Conservation (phyloP, 441 rosid species). For the Syzygium syzygioides region DNA sequence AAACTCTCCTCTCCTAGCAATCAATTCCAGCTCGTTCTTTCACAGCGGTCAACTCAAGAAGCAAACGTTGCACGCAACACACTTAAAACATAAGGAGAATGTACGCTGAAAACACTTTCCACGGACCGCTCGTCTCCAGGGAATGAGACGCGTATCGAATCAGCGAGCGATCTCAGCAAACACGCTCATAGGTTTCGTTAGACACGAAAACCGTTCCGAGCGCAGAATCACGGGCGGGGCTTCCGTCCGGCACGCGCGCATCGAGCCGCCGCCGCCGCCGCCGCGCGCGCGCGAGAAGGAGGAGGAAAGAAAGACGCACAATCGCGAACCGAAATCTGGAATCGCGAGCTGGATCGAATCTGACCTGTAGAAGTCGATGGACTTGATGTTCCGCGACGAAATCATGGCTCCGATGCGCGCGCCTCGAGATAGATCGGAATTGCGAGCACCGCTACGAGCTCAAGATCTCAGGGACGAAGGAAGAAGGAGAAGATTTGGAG, state of each 20-base stretch:
- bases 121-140: neutral
- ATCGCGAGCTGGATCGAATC: slow-evolving; percentile 5
- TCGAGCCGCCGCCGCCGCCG: neutral
- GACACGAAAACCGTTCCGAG: neutral
- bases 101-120: neutral
- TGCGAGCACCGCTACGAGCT: neutral
- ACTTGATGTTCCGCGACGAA: slow-evolving; percentile 71
- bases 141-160: neutral
- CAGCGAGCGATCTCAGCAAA: neutral
- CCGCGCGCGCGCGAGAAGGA: neutral
- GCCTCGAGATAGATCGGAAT: neutral
- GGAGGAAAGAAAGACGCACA: neutral
- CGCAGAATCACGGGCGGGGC: neutral
- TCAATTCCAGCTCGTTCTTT: neutral
- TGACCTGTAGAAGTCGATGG: slow-evolving; percentile 94
- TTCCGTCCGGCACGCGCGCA: neutral
- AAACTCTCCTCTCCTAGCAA: neutral
- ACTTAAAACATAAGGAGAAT: neutral
- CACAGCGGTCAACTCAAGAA: neutral
- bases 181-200: neutral
- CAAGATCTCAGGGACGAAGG: neutral
- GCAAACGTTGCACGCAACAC: neutral
- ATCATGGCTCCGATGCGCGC: slow-evolving; percentile 40
- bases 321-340: neutral
- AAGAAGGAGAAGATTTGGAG: neutral